phyloP scores from a whole-genome alignment of 805 yeast species.

The Suhomyces emberorum region DNA sequence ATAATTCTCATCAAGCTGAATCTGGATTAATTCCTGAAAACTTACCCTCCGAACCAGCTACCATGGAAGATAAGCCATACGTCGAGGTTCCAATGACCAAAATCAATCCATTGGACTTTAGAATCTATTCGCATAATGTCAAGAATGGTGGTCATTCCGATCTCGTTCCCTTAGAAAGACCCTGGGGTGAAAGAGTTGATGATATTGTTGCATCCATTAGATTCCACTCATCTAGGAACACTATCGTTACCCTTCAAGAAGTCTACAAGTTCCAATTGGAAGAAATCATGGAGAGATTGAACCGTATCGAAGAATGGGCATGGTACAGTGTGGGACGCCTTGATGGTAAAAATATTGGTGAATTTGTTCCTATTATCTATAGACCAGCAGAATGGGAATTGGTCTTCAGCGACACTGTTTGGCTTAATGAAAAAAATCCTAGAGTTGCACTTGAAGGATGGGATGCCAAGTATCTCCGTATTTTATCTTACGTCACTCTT shows the following conservation, averaged over 20 bases:
- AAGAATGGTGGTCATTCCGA: conserved; percentile 26
- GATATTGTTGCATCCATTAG: conserved; percentile 14
- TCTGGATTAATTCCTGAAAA: too few species aligned
- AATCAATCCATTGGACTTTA: conserved; percentile 18
- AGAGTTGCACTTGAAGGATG: conserved; percentile 13
- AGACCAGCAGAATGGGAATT: conserved; percentile 15
- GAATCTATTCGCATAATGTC: conserved; percentile 36
- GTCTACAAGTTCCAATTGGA: conserved; percentile 15
- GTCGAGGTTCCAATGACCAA: conserved; percentile 3
- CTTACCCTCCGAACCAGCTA: conserved; percentile 1
- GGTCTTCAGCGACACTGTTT: conserved; percentile 14
- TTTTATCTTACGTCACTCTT: conserved; percentile 17
- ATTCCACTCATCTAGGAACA: conserved; percentile 19
- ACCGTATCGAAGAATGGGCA: conserved; percentile 14
- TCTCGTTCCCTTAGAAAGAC: conserved; percentile 23
- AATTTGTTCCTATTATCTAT: conserved; percentile 17
- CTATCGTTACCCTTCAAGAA: conserved; percentile 17
- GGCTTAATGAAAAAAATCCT: conserved; percentile 14
- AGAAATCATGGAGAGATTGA: conserved; percentile 14
- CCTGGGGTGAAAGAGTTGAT: conserved; percentile 22
- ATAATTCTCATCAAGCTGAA: too few species aligned
- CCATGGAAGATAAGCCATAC: not conserved
- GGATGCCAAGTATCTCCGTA: conserved; percentile 19
- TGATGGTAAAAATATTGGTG: conserved; percentile 16
- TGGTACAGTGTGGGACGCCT: conserved; percentile 15